Percentiles rank a stretch among this genome's conserved stretches.
These are phyloP conservation scores for Periglandula ipomoeae DNA, from an alignment of 2,329 filamentous ascomycete species.

Conservation along the genomic window DNA sequence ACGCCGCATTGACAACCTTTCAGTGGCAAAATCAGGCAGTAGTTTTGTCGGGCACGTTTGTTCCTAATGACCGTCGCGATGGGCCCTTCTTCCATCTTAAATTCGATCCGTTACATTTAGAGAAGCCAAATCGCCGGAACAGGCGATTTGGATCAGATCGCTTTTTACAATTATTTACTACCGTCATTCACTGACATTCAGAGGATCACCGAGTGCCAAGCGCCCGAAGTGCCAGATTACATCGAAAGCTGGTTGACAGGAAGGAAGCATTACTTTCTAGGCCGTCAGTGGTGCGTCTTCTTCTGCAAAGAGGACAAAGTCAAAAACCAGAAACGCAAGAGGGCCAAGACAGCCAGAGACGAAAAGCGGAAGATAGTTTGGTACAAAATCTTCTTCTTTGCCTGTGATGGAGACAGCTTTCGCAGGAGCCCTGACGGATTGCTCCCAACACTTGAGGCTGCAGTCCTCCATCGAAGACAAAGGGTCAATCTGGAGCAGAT, in stretches of 20 bases:
- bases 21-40: constrained; percentile 27
- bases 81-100: constrained; percentile 36
- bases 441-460: constrained; percentile 16
- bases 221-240: constrained; percentile 21
- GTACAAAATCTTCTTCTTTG: constrained; percentile 40
- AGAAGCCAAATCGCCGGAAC: constrained; percentile 40
- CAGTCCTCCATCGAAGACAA: constrained; percentile 14
- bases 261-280: constrained; percentile 31
- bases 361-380: constrained; percentile 15
- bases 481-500: constrained; percentile 31
- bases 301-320: constrained; percentile 33
- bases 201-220: constrained; percentile 20
- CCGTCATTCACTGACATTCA: constrained; percentile 30
- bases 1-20: constrained; percentile 29
- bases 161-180: constrained; percentile 46
- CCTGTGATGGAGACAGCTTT: constrained; percentile 39
- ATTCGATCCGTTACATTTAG: constrained; percentile 39
- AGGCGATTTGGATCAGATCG: constrained; percentile 50
- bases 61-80: constrained; percentile 21
- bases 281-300: constrained; percentile 39
- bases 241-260: constrained; percentile 21
- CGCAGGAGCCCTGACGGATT: constrained; percentile 1
- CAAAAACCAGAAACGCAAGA: constrained; percentile 14
- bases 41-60: constrained; percentile 33
- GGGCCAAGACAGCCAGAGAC: constrained; percentile 5